Evolutionary conservation across 2,329 filamentous ascomycete species (phyloP).

Genomic region (Epichloe sp.): DNA sequence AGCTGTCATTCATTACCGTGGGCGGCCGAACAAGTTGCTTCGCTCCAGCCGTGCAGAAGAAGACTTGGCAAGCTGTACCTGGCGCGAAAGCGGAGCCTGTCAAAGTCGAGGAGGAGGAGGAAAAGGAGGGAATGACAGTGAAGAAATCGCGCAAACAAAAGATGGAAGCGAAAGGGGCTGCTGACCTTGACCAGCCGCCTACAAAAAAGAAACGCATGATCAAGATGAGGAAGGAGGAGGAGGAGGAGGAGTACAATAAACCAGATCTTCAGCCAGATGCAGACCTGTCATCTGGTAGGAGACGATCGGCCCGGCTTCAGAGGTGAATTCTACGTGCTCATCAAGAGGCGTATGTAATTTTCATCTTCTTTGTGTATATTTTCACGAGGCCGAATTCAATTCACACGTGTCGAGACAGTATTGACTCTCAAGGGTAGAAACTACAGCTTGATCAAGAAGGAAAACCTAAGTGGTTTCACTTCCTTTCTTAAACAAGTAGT

Average conservation of each 20-base stretch:
- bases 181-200: constrained; percentile 12
- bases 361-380: neutral
- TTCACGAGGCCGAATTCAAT: neutral
- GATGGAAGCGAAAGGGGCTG: constrained; percentile 13
- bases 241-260: constrained; percentile 7
- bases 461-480: no score
- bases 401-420: no score
- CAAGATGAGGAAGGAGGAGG: constrained; percentile 11
- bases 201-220: constrained; percentile 15
- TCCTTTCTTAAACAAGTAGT: no score
- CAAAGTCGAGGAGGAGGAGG: constrained; percentile 13
- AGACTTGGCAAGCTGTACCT: constrained; percentile 36
- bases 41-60: constrained; percentile 77
- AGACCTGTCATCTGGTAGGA: constrained; percentile 8
- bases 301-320: constrained; percentile 5
- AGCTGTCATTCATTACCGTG: constrained; percentile 75
- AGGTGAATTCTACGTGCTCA: neutral
- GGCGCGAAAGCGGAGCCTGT: constrained; percentile 30
- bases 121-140: constrained; percentile 10
- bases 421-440: neutral
- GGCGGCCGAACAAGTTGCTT: constrained; percentile 86
- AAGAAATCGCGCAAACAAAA: constrained; percentile 16
- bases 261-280: constrained; percentile 3
- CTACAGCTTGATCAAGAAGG: neutral
- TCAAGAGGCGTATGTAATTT: neutral